phyloP scores from a whole-genome alignment of 2,329 filamentous ascomycete species.

The Curvularia hawaiiensis region DNA sequence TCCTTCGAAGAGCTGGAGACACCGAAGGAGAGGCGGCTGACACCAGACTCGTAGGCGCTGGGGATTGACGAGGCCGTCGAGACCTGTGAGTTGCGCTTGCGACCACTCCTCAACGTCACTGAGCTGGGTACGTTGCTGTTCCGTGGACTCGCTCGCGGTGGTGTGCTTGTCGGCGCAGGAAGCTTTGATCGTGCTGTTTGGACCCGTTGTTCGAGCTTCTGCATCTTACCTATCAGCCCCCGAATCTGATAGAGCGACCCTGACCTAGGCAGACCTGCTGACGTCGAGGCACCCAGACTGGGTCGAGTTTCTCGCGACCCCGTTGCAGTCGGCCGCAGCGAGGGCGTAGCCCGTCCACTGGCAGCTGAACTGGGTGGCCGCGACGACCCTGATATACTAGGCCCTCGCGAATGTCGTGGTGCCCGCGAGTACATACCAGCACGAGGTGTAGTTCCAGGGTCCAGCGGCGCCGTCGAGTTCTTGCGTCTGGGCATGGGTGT shows the following conservation, averaged over 20 bases:
- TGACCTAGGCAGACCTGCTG: slow-evolving; percentile 59
- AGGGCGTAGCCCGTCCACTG: slow-evolving; percentile 53
- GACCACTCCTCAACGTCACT: slow-evolving; percentile 69
- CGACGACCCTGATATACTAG: slow-evolving; percentile 62
- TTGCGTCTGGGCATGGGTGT: slow-evolving; percentile 49
- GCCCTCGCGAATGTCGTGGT: slow-evolving; percentile 59
- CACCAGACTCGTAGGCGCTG: slow-evolving; percentile 32
- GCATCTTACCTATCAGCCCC: slow-evolving; percentile 94
- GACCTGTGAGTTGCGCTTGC: slow-evolving; percentile 65
- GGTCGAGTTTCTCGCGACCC: slow-evolving; percentile 49
- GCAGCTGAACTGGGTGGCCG: slow-evolving; percentile 25
- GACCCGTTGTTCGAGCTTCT: slow-evolving; percentile 90
- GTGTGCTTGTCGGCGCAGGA: slow-evolving; percentile 77
- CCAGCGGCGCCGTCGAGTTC: slow-evolving; percentile 57
- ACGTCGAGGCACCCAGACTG: slow-evolving; percentile 57
- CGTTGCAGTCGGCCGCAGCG: slow-evolving; percentile 43
- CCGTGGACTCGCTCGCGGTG: slow-evolving; percentile 80
- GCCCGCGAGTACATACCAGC: slow-evolving; percentile 54
- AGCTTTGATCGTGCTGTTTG: slow-evolving; percentile 91
- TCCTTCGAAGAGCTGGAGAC: slow-evolving; percentile 39
- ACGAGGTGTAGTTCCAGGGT: slow-evolving; percentile 59
- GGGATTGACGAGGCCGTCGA: slow-evolving; percentile 48
- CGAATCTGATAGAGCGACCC: slow-evolving; percentile 91
- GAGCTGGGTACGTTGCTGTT: slow-evolving; percentile 58
- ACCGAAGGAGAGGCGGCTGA: slow-evolving; percentile 59